phyloP scores from a whole-genome alignment of 805 yeast genomes.

The Myxozyma vanderwaltii region DNA sequence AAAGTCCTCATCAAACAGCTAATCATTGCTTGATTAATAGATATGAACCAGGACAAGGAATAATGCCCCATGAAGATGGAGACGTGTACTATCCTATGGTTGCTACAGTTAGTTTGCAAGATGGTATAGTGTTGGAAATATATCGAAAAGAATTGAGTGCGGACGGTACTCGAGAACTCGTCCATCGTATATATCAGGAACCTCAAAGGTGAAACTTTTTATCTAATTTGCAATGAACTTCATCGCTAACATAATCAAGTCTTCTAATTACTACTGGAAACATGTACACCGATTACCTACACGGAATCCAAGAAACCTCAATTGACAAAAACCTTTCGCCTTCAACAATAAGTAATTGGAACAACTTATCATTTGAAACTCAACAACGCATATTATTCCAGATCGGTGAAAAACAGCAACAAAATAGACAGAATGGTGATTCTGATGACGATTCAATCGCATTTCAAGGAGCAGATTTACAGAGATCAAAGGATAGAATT shows the following conservation, averaged over 20 bases:
- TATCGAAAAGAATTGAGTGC: slow-evolving; percentile 10
- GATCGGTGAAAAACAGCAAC: background rate
- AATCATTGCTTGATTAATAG: slow-evolving; percentile 29
- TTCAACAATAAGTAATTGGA: slow-evolving; percentile 26
- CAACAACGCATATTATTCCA: background rate
- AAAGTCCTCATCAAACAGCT: slow-evolving; percentile 20
- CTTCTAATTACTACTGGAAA: slow-evolving; percentile 23
- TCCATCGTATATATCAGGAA: slow-evolving; percentile 27
- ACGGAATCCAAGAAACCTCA: slow-evolving; percentile 26
- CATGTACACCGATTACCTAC: slow-evolving; percentile 24
- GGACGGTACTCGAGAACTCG: slow-evolving; percentile 10
- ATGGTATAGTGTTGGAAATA: slow-evolving; percentile 26
- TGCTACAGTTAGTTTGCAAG: slow-evolving; percentile 30
- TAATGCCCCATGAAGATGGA: slow-evolving; percentile 35
- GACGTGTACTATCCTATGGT: slow-evolving; percentile 31
- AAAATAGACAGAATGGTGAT: background rate
- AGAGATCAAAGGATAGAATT: slow-evolving; percentile 13
- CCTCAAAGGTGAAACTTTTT: slow-evolving; percentile 22
- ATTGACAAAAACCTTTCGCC: slow-evolving; percentile 15
- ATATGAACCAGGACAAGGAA: slow-evolving; percentile 32
- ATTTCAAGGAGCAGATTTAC: background rate
- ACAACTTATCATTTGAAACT: slow-evolving; percentile 10
- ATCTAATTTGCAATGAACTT: no score
- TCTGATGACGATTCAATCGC: background rate
- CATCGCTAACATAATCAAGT: slow-evolving; percentile 1